Evolutionary conservation across 495 filamentous ascomycete species (phyloP), one percentile per base, ranked within the genome.

Genomic region (Aspergillus incahuasiensis): DNA sequence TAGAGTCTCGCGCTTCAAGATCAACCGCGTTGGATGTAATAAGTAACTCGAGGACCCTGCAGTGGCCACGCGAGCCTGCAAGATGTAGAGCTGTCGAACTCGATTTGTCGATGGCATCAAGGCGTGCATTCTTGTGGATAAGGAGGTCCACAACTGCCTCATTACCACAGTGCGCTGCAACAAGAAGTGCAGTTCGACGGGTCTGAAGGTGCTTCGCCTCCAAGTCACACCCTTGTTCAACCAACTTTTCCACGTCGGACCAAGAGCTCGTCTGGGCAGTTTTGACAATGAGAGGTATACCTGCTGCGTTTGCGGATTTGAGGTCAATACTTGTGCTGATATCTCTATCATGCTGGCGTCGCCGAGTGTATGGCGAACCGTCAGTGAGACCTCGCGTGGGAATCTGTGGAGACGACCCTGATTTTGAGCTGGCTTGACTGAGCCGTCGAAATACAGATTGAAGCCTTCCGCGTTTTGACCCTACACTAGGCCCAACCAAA

Each of bases 121-220:
- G 47, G 42, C 63, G 57, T n/a, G 74, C 76, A 40, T 67, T 64
- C 22, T 63, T 63, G 19, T 65, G 63, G 15, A 80, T 65, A 15
- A 80, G 56, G 9, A 76, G 44, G 15, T 62, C 69, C 5, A 78
- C 74, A 18, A 79, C 63, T 24, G 67, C 69, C 12, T 70, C 68
- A 46, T 74, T 74, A 15, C 74, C 77, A 61, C 74, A 76, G 50
- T 79, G 75, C n/a, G 73, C 58, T 43, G 76, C 76, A 35, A 80
- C 75, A 3, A 71, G 63, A 9, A 79, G 68, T 6, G 76, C 71
- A 32, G 68, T 80, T 22, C 73, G 58, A 13, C 68, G 62, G 8
- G 74, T 72, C 21, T 56, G 34, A 7, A 56, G 43, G 54, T 79
- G 72, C 8, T 67, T 62, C 9, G 63, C 65, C 61, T 76, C 74